Percentiles rank a stretch among this genome's conserved stretches.
phyloP scores from a whole-genome alignment of 495 filamentous ascomycete genomes.

The Penicillium egyptiacum region DNA sequence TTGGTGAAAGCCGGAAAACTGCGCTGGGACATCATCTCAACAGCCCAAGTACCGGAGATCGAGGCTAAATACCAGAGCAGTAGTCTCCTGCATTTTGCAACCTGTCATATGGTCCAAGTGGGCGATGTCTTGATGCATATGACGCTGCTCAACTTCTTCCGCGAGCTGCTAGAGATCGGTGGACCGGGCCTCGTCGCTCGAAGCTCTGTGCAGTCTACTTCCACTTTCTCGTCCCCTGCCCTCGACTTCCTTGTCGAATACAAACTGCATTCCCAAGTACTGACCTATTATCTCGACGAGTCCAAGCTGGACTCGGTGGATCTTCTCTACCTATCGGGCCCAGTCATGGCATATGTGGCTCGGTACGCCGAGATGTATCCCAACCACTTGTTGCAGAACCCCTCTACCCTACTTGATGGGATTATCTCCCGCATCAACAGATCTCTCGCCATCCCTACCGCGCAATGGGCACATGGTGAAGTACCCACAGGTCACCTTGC shows the following conservation, averaged over 20 bases:
- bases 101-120: slow-evolving; percentile 70
- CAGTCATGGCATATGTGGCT: slow-evolving; percentile 57
- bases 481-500: slow-evolving; percentile 55
- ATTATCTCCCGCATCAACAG: slow-evolving; percentile 49
- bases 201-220: slow-evolving; percentile 34
- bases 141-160: slow-evolving; percentile 73
- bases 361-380: slow-evolving; percentile 57
- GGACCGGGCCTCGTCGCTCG: slow-evolving; percentile 38
- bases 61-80: slow-evolving; percentile 53
- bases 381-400: slow-evolving; percentile 52
- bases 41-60: slow-evolving; percentile 58
- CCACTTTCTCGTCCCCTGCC: slow-evolving; percentile 51
- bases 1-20: slow-evolving; percentile 64
- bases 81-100: slow-evolving; percentile 74
- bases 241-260: slow-evolving; percentile 55
- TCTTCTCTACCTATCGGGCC: slow-evolving; percentile 51
- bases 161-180: slow-evolving; percentile 56
- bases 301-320: slow-evolving; percentile 53
- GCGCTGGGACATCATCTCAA: slow-evolving; percentile 61
- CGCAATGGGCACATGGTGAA: slow-evolving; percentile 53
- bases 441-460: slow-evolving; percentile 44
- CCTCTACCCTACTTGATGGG: slow-evolving; percentile 36
- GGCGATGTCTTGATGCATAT: slow-evolving; percentile 79
- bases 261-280: slow-evolving; percentile 50
- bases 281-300: slow-evolving; percentile 55